These are phyloP conservation scores for Phoma sp. DNA, from an alignment of 2,329 filamentous ascomycete species.

Conservation along the genomic window DNA sequence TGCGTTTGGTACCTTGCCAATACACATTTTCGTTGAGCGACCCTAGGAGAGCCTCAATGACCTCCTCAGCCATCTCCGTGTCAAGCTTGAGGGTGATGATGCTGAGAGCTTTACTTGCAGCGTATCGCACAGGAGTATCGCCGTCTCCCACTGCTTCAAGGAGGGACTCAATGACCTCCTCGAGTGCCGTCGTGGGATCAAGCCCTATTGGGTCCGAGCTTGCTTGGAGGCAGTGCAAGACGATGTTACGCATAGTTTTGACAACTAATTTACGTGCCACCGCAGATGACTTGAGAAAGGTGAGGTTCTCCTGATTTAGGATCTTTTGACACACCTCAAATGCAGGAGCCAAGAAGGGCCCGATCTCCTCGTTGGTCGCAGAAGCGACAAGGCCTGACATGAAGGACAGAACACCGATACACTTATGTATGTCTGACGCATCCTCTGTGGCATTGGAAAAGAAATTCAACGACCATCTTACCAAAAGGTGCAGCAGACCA, in stretches of 20 bases:
- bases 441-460: conserved; percentile 57
- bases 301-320: conserved; percentile 56
- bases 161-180: conserved; percentile 81
- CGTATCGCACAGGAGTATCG: conserved; percentile 87
- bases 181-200: conserved; percentile 58
- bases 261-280: conserved; percentile 81
- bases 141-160: conserved; percentile 81
- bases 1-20: conserved; percentile 59
- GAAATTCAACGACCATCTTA: conserved; percentile 71
- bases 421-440: conserved; percentile 69
- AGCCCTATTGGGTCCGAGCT: conserved; percentile 37
- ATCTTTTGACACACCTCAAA: conserved; percentile 70
- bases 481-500: conserved; percentile 70
- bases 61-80: conserved; percentile 79
- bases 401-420: conserved; percentile 80
- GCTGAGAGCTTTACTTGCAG: conserved; percentile 91
- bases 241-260: conserved; percentile 80
- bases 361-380: conserved; percentile 75
- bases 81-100: conserved; percentile 82
- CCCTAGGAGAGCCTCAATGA: conserved; percentile 84
- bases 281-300: conserved; percentile 72
- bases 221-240: conserved; percentile 66
- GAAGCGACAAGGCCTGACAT: conserved; percentile 76
- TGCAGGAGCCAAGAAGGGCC: conserved; percentile 67
- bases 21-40: conserved; percentile 67